Evolutionary conservation across 257 asterid genomes (phyloP).

Genomic region (Solanum chmielewskii): DNA sequence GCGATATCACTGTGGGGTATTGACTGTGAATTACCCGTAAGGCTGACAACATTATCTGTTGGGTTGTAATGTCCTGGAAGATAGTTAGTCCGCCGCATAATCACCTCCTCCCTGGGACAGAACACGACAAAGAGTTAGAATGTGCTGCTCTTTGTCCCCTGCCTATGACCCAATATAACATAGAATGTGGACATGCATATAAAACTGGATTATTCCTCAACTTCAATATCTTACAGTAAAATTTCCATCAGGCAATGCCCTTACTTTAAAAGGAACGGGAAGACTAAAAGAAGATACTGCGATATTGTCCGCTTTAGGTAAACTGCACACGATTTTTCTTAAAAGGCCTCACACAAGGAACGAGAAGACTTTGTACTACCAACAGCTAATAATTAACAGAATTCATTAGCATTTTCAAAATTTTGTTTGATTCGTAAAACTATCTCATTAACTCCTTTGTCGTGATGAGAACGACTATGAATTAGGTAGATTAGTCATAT

Average conservation of each 20-base stretch:
- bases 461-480: neutral
- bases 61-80: slow-evolving; percentile 23
- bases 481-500: neutral
- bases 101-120: slow-evolving; percentile 15
- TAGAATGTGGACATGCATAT: neutral
- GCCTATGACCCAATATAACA: neutral
- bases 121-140: neutral
- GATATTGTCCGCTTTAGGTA: neutral
- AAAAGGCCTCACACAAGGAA: neutral
- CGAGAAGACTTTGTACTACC: neutral
- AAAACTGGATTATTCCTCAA: neutral
- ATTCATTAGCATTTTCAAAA: neutral
- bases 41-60: slow-evolving; percentile 22
- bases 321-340: neutral
- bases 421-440: neutral
- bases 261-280: neutral
- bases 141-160: neutral
- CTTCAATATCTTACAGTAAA: neutral
- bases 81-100: slow-evolving; percentile 45
- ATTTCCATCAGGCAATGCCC: neutral
- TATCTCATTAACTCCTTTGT: neutral
- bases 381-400: neutral
- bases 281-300: neutral
- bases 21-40: slow-evolving; percentile 30
- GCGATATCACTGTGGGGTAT: slow-evolving; percentile 10